Conservation (phyloP, 192 early-diverging fungal species). For the Coemansia sp. region DNA sequence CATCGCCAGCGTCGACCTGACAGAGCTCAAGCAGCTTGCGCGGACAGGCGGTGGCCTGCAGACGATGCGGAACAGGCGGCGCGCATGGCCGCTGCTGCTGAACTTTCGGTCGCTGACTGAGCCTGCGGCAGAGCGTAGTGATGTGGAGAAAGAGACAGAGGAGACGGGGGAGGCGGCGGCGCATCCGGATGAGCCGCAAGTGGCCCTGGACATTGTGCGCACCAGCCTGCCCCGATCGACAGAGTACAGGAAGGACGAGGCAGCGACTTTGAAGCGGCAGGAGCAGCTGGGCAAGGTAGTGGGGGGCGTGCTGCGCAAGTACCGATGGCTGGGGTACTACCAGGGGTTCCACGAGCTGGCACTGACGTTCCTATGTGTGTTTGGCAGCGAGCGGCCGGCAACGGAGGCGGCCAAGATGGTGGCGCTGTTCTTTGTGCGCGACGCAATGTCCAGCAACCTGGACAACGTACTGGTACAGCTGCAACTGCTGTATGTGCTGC, state of each 20-base stretch:
- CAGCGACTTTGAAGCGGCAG: constrained; percentile 51
- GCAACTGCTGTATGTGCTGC: constrained; percentile 34
- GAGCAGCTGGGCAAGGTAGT: constrained; percentile 55
- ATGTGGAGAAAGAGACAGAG: neutral
- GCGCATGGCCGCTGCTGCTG: constrained; percentile 50
- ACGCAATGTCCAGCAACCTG: constrained; percentile 45
- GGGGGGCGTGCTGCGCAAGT: constrained; percentile 51
- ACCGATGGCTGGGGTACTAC: constrained; percentile 69
- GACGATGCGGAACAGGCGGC: constrained; percentile 34
- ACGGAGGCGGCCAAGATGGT: constrained; percentile 57
- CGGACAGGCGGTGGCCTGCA: constrained; percentile 37
- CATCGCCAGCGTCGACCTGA: constrained; percentile 30
- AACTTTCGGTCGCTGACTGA: constrained; percentile 43
- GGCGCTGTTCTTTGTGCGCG: constrained; percentile 57
- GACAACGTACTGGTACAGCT: constrained; percentile 43
- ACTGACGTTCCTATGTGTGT: constrained; percentile 55
- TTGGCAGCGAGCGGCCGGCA: constrained; percentile 57
- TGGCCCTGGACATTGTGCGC: constrained; percentile 41
- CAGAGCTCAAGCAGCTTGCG: constrained; percentile 40
- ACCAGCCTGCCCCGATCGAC: constrained; percentile 25
- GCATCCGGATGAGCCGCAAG: constrained; percentile 44
- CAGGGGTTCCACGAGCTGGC: constrained; percentile 61
- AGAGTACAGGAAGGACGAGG: constrained; percentile 26
- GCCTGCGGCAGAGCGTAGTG: neutral
- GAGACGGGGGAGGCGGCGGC: neutral